A percentile compares a stretch with the other conserved stretches of the same genome.
Evolutionary conservation across 1,284 basidiomycete species (phyloP).

Genomic region (Naganishia sp.): DNA sequence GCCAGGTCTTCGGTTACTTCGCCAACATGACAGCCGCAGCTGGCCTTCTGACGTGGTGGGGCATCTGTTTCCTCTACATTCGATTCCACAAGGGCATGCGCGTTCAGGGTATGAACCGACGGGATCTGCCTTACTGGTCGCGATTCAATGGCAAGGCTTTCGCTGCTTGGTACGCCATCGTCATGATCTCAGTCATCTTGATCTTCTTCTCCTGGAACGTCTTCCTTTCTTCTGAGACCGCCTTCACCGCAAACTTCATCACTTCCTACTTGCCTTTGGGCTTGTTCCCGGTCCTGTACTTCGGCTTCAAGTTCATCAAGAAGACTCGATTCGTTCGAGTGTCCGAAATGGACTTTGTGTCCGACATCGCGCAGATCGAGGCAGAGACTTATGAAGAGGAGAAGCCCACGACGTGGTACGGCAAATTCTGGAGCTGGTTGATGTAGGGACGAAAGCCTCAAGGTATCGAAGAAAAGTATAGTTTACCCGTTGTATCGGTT

Average conservation of each 20-base stretch:
- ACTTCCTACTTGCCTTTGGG: constrained; percentile 38
- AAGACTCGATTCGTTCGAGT: constrained; percentile 55
- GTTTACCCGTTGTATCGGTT: constrained; percentile 18
- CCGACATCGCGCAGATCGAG: constrained; percentile 47
- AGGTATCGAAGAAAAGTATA: constrained; percentile 15
- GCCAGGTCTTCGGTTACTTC: constrained; percentile 75
- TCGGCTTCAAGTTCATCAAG: constrained; percentile 38
- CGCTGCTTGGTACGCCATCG: constrained; percentile 35
- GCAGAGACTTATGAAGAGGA: constrained; percentile 44
- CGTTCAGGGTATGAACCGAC: constrained; percentile 37
- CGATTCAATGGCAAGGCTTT: constrained; percentile 34
- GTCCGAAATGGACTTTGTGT: constrained; percentile 55
- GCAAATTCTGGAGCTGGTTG: constrained; percentile 30
- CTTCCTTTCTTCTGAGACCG: constrained; percentile 23
- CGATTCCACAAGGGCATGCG: constrained; percentile 52
- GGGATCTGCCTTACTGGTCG: constrained; percentile 38
- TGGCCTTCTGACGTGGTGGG: constrained; percentile 72
- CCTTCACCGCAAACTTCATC: constrained; percentile 36
- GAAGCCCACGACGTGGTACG: constrained; percentile 32
- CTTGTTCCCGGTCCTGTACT: constrained; percentile 38
- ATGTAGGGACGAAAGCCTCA: constrained; percentile 18
- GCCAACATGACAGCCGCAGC: constrained; percentile 62
- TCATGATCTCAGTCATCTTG: constrained; percentile 38
- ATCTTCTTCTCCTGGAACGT: constrained; percentile 40
- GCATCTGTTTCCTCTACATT: constrained; percentile 74